These are phyloP conservation scores for Backusella parvicylindrica DNA, from an alignment of 192 early-diverging fungal species.

Conservation along the genomic window DNA sequence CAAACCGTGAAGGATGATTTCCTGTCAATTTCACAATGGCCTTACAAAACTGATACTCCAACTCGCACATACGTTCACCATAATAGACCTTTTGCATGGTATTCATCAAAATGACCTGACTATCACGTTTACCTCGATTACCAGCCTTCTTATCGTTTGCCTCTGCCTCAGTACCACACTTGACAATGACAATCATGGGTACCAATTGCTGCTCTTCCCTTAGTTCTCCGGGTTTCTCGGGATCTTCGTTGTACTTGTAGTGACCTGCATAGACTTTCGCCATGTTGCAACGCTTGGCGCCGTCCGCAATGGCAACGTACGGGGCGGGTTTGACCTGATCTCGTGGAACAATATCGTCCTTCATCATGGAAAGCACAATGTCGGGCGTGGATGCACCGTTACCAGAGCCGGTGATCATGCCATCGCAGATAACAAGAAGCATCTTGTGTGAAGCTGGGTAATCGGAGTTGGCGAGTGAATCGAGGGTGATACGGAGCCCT, in stretches of 20 bases:
- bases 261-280: conserved; percentile 90
- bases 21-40: conserved; percentile 68
- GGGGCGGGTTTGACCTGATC: conserved; percentile 69
- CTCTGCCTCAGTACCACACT: conserved; percentile 72
- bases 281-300: conserved; percentile 86
- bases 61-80: conserved; percentile 74
- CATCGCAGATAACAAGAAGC: conserved; percentile 77
- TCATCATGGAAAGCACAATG: conserved; percentile 77
- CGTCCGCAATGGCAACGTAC: conserved; percentile 88
- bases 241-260: conserved; percentile 67
- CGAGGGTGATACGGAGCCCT: conserved; percentile 67
- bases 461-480: conserved; percentile 71
- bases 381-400: conserved; percentile 72
- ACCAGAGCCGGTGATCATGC: conserved; percentile 72
- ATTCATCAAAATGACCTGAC: conserved; percentile 92
- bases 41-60: conserved; percentile 78
- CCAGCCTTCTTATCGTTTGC: conserved; percentile 64
- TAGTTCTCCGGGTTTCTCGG: conserved; percentile 13
- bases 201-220: conserved; percentile 50
- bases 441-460: conserved; percentile 76
- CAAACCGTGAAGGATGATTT: conserved; percentile 66
- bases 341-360: conserved; percentile 60
- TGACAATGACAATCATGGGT: conserved; percentile 73
- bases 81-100: conserved; percentile 84
- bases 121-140: conserved; percentile 91